These are phyloP conservation scores for Neoarthrinium moseri DNA, from an alignment of 2,329 filamentous ascomycete genomes.

Conservation along the genomic window DNA sequence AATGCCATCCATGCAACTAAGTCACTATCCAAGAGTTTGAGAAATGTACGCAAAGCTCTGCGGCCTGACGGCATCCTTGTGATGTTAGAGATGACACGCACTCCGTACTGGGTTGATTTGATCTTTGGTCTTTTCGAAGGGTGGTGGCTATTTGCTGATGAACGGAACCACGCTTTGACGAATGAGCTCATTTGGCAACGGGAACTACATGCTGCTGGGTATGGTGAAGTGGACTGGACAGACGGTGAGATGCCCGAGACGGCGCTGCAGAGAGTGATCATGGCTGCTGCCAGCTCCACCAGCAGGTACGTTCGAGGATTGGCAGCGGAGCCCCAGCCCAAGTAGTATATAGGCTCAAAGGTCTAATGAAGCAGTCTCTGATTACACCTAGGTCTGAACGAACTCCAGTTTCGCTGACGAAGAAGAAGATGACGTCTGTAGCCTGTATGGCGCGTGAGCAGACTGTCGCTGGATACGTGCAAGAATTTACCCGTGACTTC, in stretches of 20 bases:
- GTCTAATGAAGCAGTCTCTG: too few species aligned
- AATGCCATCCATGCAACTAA: slow-evolving; percentile 34
- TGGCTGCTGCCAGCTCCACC: slow-evolving; percentile 16
- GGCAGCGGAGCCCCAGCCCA: too few species aligned
- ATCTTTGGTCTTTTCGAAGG: slow-evolving; percentile 35
- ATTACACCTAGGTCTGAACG: too few species aligned
- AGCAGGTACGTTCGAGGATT: too few species aligned
- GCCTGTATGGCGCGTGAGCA: not conserved
- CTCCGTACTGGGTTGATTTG: slow-evolving; percentile 29
- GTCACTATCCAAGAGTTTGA: slow-evolving; percentile 14
- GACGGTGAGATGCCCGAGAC: slow-evolving; percentile 24
- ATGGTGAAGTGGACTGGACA: slow-evolving; percentile 27
- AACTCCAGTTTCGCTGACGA: too few species aligned
- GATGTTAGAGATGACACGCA: slow-evolving; percentile 32
- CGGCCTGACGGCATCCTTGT: slow-evolving; percentile 31
- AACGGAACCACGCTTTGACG: slow-evolving; percentile 22
- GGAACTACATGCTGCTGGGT: slow-evolving; percentile 24
- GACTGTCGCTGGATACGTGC: slow-evolving; percentile 30
- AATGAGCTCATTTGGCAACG: slow-evolving; percentile 20
- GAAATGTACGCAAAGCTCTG: slow-evolving; percentile 24
- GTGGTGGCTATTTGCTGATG: slow-evolving; percentile 37
- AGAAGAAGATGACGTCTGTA: too few species aligned
- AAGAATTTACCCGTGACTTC: not conserved
- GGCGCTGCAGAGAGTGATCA: slow-evolving; percentile 24
- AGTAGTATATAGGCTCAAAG: too few species aligned